Conservation (phyloP, 768 basidiomycete species). For the Krasilnikovozyma curviuscula region DNA sequence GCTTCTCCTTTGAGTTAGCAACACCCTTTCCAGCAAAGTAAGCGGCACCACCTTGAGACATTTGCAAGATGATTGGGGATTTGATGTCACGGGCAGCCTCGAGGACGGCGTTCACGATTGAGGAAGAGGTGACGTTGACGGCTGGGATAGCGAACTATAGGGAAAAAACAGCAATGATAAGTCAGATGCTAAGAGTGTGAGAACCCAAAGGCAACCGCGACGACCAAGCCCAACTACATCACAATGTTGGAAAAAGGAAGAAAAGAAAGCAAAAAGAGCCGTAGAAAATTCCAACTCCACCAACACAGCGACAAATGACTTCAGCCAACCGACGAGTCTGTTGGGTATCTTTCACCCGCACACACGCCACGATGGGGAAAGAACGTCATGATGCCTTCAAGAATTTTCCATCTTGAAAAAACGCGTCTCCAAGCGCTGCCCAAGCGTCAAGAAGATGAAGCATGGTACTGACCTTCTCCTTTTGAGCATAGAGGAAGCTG, state of each 20-base stretch:
- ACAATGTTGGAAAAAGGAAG: neutral
- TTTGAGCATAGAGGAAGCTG: neutral
- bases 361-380: no score
- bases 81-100: slow-evolving; percentile 95
- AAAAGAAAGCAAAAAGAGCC: neutral
- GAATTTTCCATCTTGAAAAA: no score
- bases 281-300: no score
- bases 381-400: no score
- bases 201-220: neutral
- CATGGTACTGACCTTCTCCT: neutral
- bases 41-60: slow-evolving; percentile 89
- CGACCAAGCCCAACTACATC: neutral
- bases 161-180: neutral
- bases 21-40: slow-evolving; percentile 96
- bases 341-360: no score
- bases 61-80: slow-evolving; percentile 90
- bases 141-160: slow-evolving; percentile 14
- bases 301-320: neutral
- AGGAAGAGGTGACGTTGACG: slow-evolving; percentile 80
- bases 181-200: no score
- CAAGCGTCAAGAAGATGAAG: neutral
- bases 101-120: slow-evolving; percentile 77
- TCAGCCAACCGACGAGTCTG: no score
- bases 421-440: no score
- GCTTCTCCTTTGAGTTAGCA: slow-evolving; percentile 55